phyloP scores from a whole-genome alignment of 257 asterid genomes.

The Solanum stenotomum region DNA sequence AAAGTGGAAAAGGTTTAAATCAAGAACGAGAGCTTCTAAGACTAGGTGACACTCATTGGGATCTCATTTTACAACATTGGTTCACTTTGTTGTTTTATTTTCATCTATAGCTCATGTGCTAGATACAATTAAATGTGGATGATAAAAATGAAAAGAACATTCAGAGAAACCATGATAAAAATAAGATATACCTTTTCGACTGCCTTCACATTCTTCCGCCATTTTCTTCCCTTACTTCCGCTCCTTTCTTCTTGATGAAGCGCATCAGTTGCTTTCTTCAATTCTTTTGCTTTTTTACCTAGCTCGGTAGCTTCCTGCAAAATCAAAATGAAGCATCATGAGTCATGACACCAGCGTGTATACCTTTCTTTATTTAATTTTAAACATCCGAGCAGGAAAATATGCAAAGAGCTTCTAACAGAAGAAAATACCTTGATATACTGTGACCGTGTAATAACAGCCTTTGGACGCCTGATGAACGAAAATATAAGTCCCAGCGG shows the following conservation, averaged over 20 bases:
- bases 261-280: constrained; percentile 86
- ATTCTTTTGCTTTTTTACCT: constrained; percentile 83
- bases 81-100: background rate
- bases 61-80: too few relatives aligned
- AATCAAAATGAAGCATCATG: constrained; percentile 14
- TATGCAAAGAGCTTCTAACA: background rate
- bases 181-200: constrained; percentile 64
- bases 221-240: constrained; percentile 89
- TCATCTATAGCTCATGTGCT: background rate
- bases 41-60: too few relatives aligned
- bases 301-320: constrained; percentile 95
- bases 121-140: too few relatives aligned
- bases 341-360: background rate
- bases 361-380: background rate
- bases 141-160: background rate
- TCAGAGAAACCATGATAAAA: background rate
- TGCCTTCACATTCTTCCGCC: constrained; percentile 97
- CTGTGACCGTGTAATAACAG: constrained; percentile 97
- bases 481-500: constrained; percentile 93
- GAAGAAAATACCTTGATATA: constrained; percentile 72
- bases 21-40: too few relatives aligned
- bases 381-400: background rate
- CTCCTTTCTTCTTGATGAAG: constrained; percentile 97
- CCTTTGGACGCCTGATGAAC: constrained; percentile 95
- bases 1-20: too few relatives aligned